These are phyloP conservation scores for Zygnema cylindricum DNA, from an alignment of 139 green algal genomes.

Conservation along the genomic window DNA sequence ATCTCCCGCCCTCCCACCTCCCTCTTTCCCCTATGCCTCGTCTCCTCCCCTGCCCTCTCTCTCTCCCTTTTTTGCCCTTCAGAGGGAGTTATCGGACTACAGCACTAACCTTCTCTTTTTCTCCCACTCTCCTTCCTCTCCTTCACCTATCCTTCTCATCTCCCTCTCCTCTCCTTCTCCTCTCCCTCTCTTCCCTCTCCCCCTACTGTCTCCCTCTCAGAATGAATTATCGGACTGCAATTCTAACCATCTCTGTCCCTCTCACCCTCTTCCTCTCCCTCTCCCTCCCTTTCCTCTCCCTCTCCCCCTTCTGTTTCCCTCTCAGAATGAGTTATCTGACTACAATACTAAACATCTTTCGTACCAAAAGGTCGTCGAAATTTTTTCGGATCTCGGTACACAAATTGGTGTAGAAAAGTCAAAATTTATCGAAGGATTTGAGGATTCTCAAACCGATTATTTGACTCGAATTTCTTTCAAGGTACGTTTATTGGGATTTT, in stretches of 20 bases:
- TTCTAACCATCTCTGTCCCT: not conserved
- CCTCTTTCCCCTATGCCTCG: not conserved
- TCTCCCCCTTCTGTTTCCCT: not conserved
- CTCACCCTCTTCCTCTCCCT: not conserved
- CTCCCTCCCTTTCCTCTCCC: not conserved
- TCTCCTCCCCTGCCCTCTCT: not conserved
- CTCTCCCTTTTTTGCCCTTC: no score
- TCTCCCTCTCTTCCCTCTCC: not conserved
- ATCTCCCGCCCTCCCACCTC: not conserved
- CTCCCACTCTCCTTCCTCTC: not conserved
- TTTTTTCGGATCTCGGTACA: not conserved
- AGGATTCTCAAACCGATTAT: not conserved
- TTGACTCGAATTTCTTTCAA: constrained; percentile 30
- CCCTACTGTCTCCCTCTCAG: not conserved
- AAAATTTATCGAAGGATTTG: not conserved
- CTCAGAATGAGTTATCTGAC: not conserved
- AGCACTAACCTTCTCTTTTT: not conserved
- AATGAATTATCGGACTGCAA: not conserved
- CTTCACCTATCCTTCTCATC: not conserved
- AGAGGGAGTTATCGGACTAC: no score
- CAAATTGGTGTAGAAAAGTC: constrained; percentile 11
- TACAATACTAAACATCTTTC: not conserved
- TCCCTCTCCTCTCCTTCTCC: not conserved
- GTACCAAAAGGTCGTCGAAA: not conserved
- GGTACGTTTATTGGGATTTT: constrained; percentile 7